Evolutionary conservation across 768 basidiomycete species (phyloP).

Genomic region (Termitomyces sp.): DNA sequence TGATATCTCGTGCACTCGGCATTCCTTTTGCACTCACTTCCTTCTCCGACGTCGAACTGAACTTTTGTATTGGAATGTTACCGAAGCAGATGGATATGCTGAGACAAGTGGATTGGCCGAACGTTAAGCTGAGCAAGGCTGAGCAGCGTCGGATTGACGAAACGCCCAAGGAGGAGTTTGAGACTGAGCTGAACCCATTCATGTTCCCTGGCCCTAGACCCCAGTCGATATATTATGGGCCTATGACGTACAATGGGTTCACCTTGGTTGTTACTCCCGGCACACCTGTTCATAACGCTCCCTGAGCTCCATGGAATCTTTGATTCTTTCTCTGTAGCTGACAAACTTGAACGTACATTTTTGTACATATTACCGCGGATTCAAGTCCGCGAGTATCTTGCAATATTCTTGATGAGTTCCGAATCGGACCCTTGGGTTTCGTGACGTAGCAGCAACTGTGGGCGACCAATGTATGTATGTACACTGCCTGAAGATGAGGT

Average conservation of each 20-base stretch:
- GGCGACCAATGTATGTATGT: too few relatives aligned
- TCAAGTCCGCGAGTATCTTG: background rate
- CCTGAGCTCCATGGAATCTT: background rate
- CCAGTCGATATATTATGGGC: slow-evolving; percentile 3
- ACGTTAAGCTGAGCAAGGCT: slow-evolving; percentile 3
- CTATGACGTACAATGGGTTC: slow-evolving; percentile 17
- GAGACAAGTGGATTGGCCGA: background rate
- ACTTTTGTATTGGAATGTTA: background rate
- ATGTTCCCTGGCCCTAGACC: slow-evolving; percentile 19
- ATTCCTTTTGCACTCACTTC: slow-evolving; percentile 27
- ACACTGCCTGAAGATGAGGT: too few relatives aligned
- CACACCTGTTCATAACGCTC: too few relatives aligned
- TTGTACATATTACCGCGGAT: background rate
- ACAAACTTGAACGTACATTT: background rate
- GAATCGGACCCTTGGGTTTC: background rate
- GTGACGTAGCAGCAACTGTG: background rate
- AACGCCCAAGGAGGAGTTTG: slow-evolving; percentile 3
- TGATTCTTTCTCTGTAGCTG: background rate
- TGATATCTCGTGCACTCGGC: slow-evolving; percentile 22
- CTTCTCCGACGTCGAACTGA: background rate
- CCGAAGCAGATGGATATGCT: background rate
- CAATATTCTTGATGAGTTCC: background rate
- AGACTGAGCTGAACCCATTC: slow-evolving; percentile 21
- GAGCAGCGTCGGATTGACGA: slow-evolving; percentile 4
- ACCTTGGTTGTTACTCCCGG: slow-evolving; percentile 15